phyloP scores from a whole-genome alignment of 2,329 filamentous ascomycete genomes.

The Colletotrichum sp. region DNA sequence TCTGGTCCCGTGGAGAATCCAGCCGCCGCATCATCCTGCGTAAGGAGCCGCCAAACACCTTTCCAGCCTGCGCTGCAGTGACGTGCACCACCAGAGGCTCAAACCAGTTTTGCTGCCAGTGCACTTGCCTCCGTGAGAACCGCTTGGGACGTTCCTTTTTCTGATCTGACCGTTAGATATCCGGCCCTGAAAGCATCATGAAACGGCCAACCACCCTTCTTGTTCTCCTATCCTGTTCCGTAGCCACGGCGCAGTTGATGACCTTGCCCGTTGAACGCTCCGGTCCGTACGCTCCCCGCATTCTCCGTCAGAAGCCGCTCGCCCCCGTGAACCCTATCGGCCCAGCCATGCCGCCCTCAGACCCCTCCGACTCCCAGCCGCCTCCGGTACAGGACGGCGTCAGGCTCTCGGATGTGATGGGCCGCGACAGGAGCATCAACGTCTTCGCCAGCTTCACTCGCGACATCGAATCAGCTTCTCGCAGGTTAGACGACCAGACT shows the following conservation, averaged over 20 bases:
- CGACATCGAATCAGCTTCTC: slow-evolving; percentile 72
- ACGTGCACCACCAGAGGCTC: not conserved
- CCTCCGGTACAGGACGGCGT: slow-evolving; percentile 52
- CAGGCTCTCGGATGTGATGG: slow-evolving; percentile 84
- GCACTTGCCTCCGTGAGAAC: not conserved
- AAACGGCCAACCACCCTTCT: slow-evolving; percentile 15
- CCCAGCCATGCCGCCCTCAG: slow-evolving; percentile 29
- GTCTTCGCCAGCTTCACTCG: slow-evolving; percentile 84
- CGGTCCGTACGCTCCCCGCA: slow-evolving; percentile 1
- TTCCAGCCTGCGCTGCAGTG: not conserved
- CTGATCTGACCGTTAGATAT: not conserved
- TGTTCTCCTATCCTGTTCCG: slow-evolving; percentile 8
- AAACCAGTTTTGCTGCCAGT: not conserved
- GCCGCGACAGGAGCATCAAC: slow-evolving; percentile 78
- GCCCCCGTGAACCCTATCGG: slow-evolving; percentile 17
- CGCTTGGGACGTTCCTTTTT: not conserved
- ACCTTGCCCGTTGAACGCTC: slow-evolving; percentile 11
- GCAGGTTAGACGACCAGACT: slow-evolving; percentile 69
- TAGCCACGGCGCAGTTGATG: slow-evolving; percentile 9
- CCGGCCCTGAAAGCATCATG: slow-evolving; percentile 4
- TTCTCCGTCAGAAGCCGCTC: slow-evolving; percentile 21
- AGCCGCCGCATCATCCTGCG: not conserved
- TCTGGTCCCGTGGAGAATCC: not conserved
- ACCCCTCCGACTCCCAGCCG: slow-evolving; percentile 29
- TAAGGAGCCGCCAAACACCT: not conserved